phyloP scores from a whole-genome alignment of 2,329 filamentous ascomycete genomes.

The Blastomyces gilchristii region DNA sequence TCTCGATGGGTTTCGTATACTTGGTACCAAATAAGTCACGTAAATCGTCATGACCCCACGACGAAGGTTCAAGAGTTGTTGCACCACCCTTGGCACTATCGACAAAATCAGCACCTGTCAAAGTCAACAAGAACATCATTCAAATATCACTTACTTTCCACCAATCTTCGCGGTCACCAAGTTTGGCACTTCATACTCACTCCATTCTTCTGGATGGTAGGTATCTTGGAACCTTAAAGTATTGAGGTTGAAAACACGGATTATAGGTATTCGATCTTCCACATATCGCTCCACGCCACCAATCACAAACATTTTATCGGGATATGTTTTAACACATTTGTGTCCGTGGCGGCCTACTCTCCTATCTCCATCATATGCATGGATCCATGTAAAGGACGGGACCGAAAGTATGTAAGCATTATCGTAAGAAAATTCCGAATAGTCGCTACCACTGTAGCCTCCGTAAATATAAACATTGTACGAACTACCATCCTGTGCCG shows the following conservation, averaged over 20 bases:
- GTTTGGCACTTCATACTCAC: slow-evolving; percentile 24
- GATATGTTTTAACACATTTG: slow-evolving; percentile 34
- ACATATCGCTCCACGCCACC: slow-evolving; percentile 29
- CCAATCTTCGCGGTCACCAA: slow-evolving; percentile 26
- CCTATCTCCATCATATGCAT: slow-evolving; percentile 17
- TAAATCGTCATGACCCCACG: slow-evolving; percentile 44
- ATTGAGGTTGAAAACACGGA: slow-evolving; percentile 42
- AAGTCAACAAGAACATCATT: background rate
- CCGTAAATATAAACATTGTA: slow-evolving; percentile 30
- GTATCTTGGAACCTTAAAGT: slow-evolving; percentile 23
- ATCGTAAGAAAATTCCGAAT: slow-evolving; percentile 20
- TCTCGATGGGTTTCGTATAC: slow-evolving; percentile 48
- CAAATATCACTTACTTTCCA: slow-evolving; percentile 23
- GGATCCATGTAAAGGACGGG: slow-evolving; percentile 28
- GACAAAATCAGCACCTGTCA: slow-evolving; percentile 9
- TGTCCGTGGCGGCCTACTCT: slow-evolving; percentile 23
- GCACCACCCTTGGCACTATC: slow-evolving; percentile 26
- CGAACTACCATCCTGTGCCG: slow-evolving; percentile 30
- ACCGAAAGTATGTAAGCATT: slow-evolving; percentile 28
- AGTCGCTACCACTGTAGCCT: slow-evolving; percentile 22
- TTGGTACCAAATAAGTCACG: slow-evolving; percentile 43
- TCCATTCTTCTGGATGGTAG: slow-evolving; percentile 25
- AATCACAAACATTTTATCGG: slow-evolving; percentile 38
- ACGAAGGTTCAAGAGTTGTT: slow-evolving; percentile 18
- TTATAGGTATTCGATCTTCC: slow-evolving; percentile 20